Conservation (phyloP, 1,139 yeast species). For the Williopsis jadinii region DNA sequence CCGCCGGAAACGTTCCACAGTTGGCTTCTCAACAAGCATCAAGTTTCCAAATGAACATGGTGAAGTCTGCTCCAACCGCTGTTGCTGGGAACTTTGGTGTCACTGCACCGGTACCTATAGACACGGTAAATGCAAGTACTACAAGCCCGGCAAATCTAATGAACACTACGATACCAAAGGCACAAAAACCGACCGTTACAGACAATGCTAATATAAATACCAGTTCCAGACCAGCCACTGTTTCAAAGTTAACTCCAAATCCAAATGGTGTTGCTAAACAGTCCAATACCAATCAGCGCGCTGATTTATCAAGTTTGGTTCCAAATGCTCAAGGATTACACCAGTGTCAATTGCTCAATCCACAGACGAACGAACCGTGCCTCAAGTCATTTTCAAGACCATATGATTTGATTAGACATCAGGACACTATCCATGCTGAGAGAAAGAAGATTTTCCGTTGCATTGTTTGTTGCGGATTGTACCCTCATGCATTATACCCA, state of each 20-base stretch:
- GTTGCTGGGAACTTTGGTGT: background rate
- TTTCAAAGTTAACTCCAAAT: constrained; percentile 6
- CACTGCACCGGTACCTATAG: too few relatives aligned
- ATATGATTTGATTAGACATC: constrained; percentile 90
- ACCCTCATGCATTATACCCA: constrained; percentile 3
- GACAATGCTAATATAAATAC: background rate
- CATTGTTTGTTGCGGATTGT: constrained; percentile 58
- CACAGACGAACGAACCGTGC: constrained; percentile 58
- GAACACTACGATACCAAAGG: background rate
- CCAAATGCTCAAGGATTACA: constrained; percentile 24
- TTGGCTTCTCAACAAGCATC: background rate
- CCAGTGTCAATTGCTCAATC: constrained; percentile 55
- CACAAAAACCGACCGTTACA: background rate
- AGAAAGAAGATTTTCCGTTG: constrained; percentile 84
- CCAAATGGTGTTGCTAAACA: background rate
- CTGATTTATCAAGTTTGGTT: background rate
- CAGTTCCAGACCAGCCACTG: background rate
- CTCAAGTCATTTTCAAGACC: constrained; percentile 85
- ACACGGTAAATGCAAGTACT: background rate
- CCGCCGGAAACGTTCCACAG: background rate
- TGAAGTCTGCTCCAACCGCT: background rate
- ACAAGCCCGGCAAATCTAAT: background rate
- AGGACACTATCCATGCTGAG: constrained; percentile 90
- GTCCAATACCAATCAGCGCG: background rate
- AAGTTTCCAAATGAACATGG: background rate